Base-by-base conservation (phyloP, 441 rosid genomes). In the Gossypium gossypioides region DNA sequence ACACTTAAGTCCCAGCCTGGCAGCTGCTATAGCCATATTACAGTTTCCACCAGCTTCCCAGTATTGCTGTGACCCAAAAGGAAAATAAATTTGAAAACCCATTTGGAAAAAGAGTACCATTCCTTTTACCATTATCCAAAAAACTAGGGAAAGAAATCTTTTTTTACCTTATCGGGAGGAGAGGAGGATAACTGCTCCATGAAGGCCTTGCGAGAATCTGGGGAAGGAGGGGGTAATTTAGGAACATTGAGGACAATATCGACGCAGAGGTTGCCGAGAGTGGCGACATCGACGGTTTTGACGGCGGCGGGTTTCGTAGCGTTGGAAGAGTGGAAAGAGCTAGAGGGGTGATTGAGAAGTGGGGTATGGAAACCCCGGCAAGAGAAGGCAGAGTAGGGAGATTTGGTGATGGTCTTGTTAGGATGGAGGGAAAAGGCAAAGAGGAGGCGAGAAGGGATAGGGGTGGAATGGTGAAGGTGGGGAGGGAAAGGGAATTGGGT, bases 21-120 rank as follows among this genome's bases (percentile, higher is more conserved):
- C 91, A 68, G 92, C 97, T 61, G 97, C 99, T 85, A 95, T 92
- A 70, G 96, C 99, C 84, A 92, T 78, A 74, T 95, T 95, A 83
- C 99, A 95, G 82, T 95, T 95, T 13, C 99, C 99, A 65, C 97
- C 99, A 73, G 97, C 99, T 86, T 95, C 98, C 98, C 98, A 95
- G 62, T 72, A 84, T 80, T 70, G 73, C 99, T 95, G 72, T 37
- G 40, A 54, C 6, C 81, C 50, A 34, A 6, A 34, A 34, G 1
- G 40, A 34, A 1, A 34, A 34, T 0, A 34, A 6, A 34, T 6
- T 6, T 6, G 8, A 48, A 24, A 76, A 71, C 48, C 75, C 34
- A 32, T 32, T 32, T 32, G 37, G 37, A 32, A 32, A 32, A 32
- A 32, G 37, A 5, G 37, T 5, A 32, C 37, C 37, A 5, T 32